Conservation (phyloP, 345 rosid genomes). For the Ailanthus altissimus region DNA sequence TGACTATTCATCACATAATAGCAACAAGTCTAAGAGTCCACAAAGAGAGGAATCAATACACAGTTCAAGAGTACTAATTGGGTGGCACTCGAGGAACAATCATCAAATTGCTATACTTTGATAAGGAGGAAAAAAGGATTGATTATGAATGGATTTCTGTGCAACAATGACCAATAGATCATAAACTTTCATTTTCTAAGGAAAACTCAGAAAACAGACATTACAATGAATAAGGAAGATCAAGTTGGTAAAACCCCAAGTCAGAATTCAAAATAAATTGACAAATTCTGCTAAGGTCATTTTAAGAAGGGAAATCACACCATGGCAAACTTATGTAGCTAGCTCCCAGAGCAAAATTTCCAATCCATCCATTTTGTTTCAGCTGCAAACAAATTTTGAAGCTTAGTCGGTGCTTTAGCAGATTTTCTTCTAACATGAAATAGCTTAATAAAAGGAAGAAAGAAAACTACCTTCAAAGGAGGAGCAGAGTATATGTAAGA, state of each 20-base stretch:
- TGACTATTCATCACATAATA: too few relatives aligned
- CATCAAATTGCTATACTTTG: not conserved
- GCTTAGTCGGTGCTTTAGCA: conserved; percentile 22
- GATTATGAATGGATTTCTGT: not conserved
- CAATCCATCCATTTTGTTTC: conserved; percentile 98
- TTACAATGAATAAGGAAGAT: not conserved
- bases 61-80: not conserved
- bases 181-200: not conserved
- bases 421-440: conserved; percentile 17
- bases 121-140: too few relatives aligned
- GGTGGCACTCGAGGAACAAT: not conserved
- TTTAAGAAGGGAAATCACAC: conserved; percentile 37
- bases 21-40: not conserved
- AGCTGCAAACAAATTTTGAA: conserved; percentile 55
- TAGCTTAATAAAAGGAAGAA: conserved; percentile 15
- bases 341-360: conserved; percentile 93
- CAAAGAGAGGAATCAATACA: not conserved
- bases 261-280: not conserved
- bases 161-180: not conserved
- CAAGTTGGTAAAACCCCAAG: not conserved
- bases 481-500: conserved; percentile 98
- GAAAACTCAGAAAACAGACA: not conserved
- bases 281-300: conserved; percentile 5
- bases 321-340: conserved; percentile 98
- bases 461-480: conserved; percentile 76